phyloP scores from a whole-genome alignment of 495 filamentous ascomycete species.

The Sphaerosporella brunnea region DNA sequence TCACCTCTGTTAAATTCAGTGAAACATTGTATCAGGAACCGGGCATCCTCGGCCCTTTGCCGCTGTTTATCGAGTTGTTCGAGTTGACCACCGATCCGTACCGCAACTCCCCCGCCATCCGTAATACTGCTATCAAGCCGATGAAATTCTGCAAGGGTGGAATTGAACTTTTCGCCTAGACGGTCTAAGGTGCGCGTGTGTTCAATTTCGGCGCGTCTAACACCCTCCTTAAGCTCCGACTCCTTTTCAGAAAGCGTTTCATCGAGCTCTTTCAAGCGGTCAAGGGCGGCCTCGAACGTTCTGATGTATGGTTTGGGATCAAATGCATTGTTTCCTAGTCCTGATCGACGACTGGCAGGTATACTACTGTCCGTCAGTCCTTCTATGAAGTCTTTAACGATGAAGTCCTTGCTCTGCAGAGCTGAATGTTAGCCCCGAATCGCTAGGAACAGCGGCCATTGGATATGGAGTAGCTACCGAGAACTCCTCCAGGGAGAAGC shows the following conservation, averaged over 20 bases:
- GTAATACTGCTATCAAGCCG: conserved; percentile 54
- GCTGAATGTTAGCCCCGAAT: too few relatives aligned
- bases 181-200: conserved; percentile 77
- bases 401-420: conserved; percentile 58
- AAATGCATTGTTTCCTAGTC: conserved; percentile 52
- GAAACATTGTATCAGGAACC: conserved; percentile 92
- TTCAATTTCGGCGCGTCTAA: conserved; percentile 77
- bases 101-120: conserved; percentile 60
- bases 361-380: conserved; percentile 70
- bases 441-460: too few relatives aligned
- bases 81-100: conserved; percentile 84
- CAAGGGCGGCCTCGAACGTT: conserved; percentile 71
- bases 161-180: conserved; percentile 69
- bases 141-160: conserved; percentile 79
- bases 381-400: conserved; percentile 94
- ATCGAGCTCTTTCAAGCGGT: conserved; percentile 59
- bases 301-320: conserved; percentile 95
- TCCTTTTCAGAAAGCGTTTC: conserved; percentile 72
- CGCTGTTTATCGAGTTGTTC: conserved; percentile 89
- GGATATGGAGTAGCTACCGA: conserved; percentile 27
- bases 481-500: conserved; percentile 54
- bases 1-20: conserved; percentile 51
- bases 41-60: conserved; percentile 75
- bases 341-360: conserved; percentile 57
- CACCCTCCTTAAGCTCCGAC: conserved; percentile 74